Evolutionary conservation across 768 basidiomycete genomes (phyloP), one percentile per base, ranked within the genome.

Genomic region (Mycena indigotica): DNA sequence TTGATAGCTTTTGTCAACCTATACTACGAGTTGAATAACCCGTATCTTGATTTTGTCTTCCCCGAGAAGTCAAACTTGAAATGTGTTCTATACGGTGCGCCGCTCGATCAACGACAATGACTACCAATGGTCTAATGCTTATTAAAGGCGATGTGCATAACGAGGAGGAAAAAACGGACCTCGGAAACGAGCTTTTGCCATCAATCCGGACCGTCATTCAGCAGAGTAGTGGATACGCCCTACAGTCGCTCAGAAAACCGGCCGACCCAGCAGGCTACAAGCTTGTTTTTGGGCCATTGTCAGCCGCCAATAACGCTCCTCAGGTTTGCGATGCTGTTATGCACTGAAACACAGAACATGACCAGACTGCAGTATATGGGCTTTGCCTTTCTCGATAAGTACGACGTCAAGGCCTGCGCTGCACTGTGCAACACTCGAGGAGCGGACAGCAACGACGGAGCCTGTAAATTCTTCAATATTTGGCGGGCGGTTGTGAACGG

Each of bases 231-330:
- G 67, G 65, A n/a, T 66, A 57, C 35, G 63, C 63, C 19, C 44
- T 59, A 16, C 49, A 60, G 5, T 44, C 55, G 3, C 17, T 60
- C 19, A 40, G 19, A 17, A 41, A 63, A 35, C 65, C 53, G 8
- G 12, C 52, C 2, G 41, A 38, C 8, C 67, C 65, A 5, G 56
- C 52, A 1, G 67, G 67, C 10, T 68, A 68, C 49, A 51, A 60
- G n/a, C 25, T 56, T 2, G 62, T 63, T 6, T 68, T 68, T 25
- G 67, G 67, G 8, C 67, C 67, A 1, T 51, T 57, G n/a, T 56
- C 57, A 4, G 63, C 61, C 4, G 67, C 67, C 1, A 68, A 65
- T 46, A 57, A 62, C 10, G 65, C 67, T 3, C 61, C 65, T 17
- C 63, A 62, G 38, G 65, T 66, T 19, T 26, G 57, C 56, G 15